Evolutionary conservation across 202 grass and related monocot species (phyloP), one percentile per base, ranked within the genome.

Genomic region (Musa balbisiana): DNA sequence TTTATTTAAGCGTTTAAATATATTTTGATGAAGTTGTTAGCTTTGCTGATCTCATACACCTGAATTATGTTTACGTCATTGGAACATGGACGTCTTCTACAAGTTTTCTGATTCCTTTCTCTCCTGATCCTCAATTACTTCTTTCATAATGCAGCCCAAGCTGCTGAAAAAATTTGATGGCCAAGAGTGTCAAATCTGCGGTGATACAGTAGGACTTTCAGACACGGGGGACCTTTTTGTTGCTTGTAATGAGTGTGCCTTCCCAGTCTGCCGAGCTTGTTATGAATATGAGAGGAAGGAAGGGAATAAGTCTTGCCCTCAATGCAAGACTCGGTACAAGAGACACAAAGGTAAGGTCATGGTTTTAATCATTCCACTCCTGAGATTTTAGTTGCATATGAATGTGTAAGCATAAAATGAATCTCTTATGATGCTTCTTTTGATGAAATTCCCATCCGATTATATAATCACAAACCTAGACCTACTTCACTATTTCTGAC

Each of bases 321-420:
- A 98, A 82, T 98, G 94, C 91, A 98, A 98, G 85, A 98, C 94
- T 69, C 88, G 94, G 80, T 98, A 98, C 88, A 98, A 92, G 85
- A 93, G 94, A 80, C 94, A 88, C 11, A 98, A 87, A 89, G 94
- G 94, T 98, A 81, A 17, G 75, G 49, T 64, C 20, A 64, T 26
- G 3, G 20, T 82, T 80, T 62, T 59, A 64, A 53, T 54, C 50
- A 2, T 13, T 6, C 27, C 2, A 24, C 26, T 58, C 82, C 33
- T 0, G 50, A 27, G n/a, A 15, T 67, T 25, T 71, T 49, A 73
- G 21, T 29, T 49, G 53, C 21, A 70, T 66, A 25, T 26, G 72
- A 11, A 64, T 11, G 19, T 11, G 21, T 10, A 64, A 64, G 21
- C 8, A 20, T 25, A 64, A 25, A 20, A 64, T 14, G 21, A 26